These are phyloP conservation scores for Skeletonema costatum DNA, from an alignment of 108 stramenopile genomes.

Conservation along the genomic window DNA sequence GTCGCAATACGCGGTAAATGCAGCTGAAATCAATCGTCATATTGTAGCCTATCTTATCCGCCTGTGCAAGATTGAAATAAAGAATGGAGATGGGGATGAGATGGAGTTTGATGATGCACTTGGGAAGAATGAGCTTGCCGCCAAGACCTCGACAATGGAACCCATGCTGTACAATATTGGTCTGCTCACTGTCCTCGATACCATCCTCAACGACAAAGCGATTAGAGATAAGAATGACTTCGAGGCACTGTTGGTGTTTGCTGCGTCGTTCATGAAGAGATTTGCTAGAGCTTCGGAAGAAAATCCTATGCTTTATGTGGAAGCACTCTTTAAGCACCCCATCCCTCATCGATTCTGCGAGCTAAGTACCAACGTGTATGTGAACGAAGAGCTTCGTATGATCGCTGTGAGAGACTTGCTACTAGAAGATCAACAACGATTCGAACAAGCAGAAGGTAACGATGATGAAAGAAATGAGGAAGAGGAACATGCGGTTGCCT, in stretches of 20 bases:
- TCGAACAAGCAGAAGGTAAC: constrained; percentile 24
- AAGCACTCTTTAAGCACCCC: constrained; percentile 75
- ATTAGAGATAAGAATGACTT: constrained; percentile 61
- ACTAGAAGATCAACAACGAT: constrained; percentile 56
- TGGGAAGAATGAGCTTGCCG: constrained; percentile 49
- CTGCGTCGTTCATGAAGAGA: constrained; percentile 62
- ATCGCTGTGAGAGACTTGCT: constrained; percentile 78
- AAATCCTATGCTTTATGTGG: constrained; percentile 83
- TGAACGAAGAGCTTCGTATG: constrained; percentile 84
- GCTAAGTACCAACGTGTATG: constrained; percentile 70
- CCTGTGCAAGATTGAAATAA: constrained; percentile 61
- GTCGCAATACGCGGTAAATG: constrained; percentile 76
- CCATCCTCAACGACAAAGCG: constrained; percentile 70
- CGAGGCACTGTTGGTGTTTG: constrained; percentile 56
- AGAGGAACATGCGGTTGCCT: not conserved
- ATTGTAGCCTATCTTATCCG: constrained; percentile 77
- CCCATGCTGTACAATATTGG: constrained; percentile 88
- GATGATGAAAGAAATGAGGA: constrained; percentile 38
- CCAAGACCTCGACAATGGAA: constrained; percentile 68
- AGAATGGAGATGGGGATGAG: constrained; percentile 40
- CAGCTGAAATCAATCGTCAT: constrained; percentile 77
- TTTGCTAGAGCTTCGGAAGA: constrained; percentile 66
- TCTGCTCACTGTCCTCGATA: constrained; percentile 63
- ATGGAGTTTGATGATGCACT: constrained; percentile 39
- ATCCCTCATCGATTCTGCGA: constrained; percentile 81